phyloP scores from a whole-genome alignment of 495 filamentous ascomycete genomes.

The Neurospora pannonica region DNA sequence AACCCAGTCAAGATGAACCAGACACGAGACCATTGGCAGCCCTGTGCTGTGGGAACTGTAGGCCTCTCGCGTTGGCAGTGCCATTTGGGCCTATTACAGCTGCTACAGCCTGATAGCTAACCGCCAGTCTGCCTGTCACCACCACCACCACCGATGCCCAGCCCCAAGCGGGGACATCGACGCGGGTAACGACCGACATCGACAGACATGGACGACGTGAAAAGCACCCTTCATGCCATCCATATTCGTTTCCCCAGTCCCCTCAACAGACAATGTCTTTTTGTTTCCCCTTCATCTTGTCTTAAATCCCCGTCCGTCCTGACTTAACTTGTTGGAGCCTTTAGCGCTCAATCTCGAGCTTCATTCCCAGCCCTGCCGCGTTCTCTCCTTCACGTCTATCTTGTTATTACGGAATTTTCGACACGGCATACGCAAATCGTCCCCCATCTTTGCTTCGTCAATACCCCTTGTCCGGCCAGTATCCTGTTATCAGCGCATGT shows the following conservation, averaged over 20 bases:
- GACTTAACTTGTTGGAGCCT: too few relatives aligned
- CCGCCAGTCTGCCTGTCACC: background rate
- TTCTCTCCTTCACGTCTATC: background rate
- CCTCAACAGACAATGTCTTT: background rate
- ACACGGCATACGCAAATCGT: background rate
- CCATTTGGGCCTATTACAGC: background rate
- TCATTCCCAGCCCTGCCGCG: background rate
- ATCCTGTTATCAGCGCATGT: background rate
- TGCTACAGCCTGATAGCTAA: background rate
- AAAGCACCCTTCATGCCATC: background rate
- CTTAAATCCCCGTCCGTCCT: too few relatives aligned
- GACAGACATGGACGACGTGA: background rate
- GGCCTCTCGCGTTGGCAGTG: background rate
- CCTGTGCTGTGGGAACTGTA: background rate
- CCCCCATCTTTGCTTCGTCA: background rate
- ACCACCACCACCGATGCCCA: background rate
- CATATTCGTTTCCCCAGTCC: background rate
- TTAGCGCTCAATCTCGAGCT: background rate
- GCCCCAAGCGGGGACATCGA: background rate
- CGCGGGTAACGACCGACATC: background rate
- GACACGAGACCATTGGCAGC: background rate
- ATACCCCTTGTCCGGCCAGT: background rate
- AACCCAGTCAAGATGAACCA: background rate
- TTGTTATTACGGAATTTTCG: background rate
- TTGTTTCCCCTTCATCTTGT: background rate